Conservation (phyloP, 768 basidiomycete genomes). For the Phaeotremella fagi region DNA sequence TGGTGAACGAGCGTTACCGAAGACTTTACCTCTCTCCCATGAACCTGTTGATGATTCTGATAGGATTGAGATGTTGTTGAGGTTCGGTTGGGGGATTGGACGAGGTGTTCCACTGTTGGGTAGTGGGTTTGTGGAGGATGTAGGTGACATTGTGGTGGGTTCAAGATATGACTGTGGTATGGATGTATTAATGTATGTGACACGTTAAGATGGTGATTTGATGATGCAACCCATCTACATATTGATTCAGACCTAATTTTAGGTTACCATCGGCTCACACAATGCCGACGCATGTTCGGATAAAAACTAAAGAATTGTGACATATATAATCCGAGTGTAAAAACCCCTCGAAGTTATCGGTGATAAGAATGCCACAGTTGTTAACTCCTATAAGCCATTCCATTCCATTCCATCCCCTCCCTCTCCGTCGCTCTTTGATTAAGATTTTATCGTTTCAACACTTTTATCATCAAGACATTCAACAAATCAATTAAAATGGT, state of each 20-base stretch:
- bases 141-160: not conserved
- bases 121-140: conserved; percentile 3
- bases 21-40: conserved; percentile 43
- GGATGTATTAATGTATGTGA: too few relatives aligned
- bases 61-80: conserved; percentile 30
- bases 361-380: conserved; percentile 8
- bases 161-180: too few relatives aligned
- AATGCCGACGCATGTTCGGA: not conserved
- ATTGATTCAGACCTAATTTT: not conserved
- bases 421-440: not conserved
- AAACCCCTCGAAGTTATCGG: conserved; percentile 4
- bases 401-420: not conserved
- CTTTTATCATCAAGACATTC: conserved; percentile 17
- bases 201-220: too few relatives aligned
- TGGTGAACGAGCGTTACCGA: conserved; percentile 33
- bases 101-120: conserved; percentile 11
- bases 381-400: not conserved
- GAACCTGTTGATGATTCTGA: conserved; percentile 43
- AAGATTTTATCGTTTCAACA: not conserved
- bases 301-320: not conserved
- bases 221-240: too few relatives aligned
- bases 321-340: not conserved
- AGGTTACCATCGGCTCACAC: not conserved
- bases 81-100: conserved; percentile 9
- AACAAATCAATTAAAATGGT: conserved; percentile 29